phyloP scores from a whole-genome alignment of 2,329 filamentous ascomycete species.

The Diplodia intermedia region DNA sequence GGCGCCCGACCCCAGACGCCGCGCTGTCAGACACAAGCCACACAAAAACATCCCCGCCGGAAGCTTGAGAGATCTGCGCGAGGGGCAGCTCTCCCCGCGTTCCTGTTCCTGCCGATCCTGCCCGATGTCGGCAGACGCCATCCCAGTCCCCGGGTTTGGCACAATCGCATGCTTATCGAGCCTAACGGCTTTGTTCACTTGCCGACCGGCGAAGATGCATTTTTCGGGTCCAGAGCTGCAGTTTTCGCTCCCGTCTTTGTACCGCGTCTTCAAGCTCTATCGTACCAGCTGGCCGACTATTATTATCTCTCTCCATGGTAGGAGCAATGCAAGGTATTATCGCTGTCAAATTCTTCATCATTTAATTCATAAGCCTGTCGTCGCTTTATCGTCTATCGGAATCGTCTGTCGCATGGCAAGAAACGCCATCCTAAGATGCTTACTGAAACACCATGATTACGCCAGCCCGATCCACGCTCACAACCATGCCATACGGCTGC shows the following conservation, averaged over 20 bases:
- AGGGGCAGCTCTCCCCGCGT: conserved; percentile 7
- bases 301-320: no score
- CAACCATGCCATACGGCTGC: conserved; percentile 87
- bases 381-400: neutral
- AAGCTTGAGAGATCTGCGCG: conserved; percentile 12
- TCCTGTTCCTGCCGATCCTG: conserved; percentile 19
- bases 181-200: neutral
- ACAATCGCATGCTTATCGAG: neutral
- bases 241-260: neutral
- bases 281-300: neutral
- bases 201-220: neutral
- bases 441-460: conserved; percentile 83
- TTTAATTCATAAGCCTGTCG: neutral
- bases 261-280: neutral
- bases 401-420: neutral
- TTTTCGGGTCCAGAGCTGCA: neutral
- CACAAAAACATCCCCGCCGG: neutral
- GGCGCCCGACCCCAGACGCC: conserved; percentile 5
- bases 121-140: conserved; percentile 13
- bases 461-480: conserved; percentile 87
- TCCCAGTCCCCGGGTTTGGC: neutral
- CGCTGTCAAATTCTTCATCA: neutral
- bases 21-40: conserved; percentile 5
- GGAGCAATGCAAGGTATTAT: no score
- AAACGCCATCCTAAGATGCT: neutral